Conservation (phyloP, 2,329 filamentous ascomycete genomes). For the Fusarium multiceps region DNA sequence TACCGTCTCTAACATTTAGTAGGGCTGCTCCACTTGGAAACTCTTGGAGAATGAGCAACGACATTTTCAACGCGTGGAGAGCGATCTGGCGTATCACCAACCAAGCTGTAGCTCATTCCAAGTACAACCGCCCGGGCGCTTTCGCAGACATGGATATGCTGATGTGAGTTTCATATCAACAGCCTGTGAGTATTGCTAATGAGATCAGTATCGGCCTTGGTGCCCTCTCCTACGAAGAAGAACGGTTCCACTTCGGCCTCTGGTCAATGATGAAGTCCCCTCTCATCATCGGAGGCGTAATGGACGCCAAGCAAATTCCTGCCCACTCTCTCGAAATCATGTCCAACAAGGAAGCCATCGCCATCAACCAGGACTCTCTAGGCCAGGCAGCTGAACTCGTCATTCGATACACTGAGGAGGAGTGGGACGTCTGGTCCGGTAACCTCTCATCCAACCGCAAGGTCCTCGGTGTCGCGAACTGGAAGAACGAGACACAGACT, state of each 20-base stretch:
- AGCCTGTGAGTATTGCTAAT: neutral
- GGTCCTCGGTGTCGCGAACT: slow-evolving; percentile 62
- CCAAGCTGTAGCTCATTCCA: slow-evolving; percentile 60
- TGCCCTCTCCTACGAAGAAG: slow-evolving; percentile 58
- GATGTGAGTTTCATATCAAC: slow-evolving; percentile 47
- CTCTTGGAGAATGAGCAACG: slow-evolving; percentile 64
- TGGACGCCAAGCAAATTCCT: slow-evolving; percentile 54
- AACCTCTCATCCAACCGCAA: slow-evolving; percentile 56
- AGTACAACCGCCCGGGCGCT: slow-evolving; percentile 57
- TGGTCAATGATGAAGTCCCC: slow-evolving; percentile 65
- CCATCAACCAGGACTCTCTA: slow-evolving; percentile 67
- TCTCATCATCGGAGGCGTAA: slow-evolving; percentile 59
- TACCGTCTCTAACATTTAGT: neutral
- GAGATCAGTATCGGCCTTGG: slow-evolving; percentile 57
- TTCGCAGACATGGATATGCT: slow-evolving; percentile 67
- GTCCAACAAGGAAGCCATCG: slow-evolving; percentile 65
- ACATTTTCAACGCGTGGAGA: slow-evolving; percentile 63
- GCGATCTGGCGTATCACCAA: slow-evolving; percentile 64
- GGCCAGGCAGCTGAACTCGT: slow-evolving; percentile 63
- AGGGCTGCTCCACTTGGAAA: slow-evolving; percentile 59
- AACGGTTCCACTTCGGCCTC: slow-evolving; percentile 64
- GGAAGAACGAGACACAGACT: slow-evolving; percentile 57
- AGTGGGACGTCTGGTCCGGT: slow-evolving; percentile 64
- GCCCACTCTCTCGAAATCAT: slow-evolving; percentile 56
- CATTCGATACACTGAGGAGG: slow-evolving; percentile 59